A percentile compares a stretch with the other conserved stretches of the same genome.
These are phyloP conservation scores for Solidago caesia DNA, from an alignment of 129 eudicot species.

Conservation along the genomic window DNA sequence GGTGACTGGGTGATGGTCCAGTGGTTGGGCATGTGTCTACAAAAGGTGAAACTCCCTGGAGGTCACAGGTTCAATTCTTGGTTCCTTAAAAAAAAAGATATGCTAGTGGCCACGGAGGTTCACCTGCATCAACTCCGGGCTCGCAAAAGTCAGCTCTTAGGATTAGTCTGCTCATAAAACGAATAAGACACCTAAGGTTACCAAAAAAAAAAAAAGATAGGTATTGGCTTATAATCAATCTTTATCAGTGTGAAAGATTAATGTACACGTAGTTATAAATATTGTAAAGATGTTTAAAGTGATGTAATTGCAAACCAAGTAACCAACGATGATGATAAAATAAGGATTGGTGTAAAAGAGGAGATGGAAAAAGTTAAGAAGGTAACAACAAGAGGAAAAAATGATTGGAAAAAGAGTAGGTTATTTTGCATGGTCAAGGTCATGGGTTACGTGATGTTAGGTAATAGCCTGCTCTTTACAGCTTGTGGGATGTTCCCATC, in stretches of 20 bases:
- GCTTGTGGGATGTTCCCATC: conserved; percentile 19
- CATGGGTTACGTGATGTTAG: conserved; percentile 35
- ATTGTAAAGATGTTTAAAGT: background rate
- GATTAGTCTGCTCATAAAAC: too few species aligned
- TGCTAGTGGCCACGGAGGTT: too few species aligned
- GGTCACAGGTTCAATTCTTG: too few species aligned
- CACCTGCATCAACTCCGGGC: too few species aligned
- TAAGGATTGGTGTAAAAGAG: conserved; percentile 14
- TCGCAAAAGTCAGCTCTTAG: too few species aligned
- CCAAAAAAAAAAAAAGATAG: too few species aligned
- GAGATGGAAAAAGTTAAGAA: conserved; percentile 27
- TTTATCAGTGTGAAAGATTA: background rate
- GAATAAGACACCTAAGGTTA: too few species aligned
- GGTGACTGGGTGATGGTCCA: too few species aligned
- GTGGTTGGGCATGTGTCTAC: too few species aligned
- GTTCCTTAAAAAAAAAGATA: too few species aligned
- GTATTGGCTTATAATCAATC: background rate
- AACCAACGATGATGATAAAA: background rate
- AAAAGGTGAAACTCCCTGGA: too few species aligned
- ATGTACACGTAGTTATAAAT: background rate
- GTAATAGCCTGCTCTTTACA: conserved; percentile 24
- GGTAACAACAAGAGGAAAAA: conserved; percentile 30
- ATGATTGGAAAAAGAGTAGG: conserved; percentile 36
- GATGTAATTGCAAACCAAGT: background rate
- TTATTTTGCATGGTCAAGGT: conserved; percentile 39